phyloP scores from a whole-genome alignment of 2,329 filamentous ascomycete species.

The Dactylellina cionopaga region DNA sequence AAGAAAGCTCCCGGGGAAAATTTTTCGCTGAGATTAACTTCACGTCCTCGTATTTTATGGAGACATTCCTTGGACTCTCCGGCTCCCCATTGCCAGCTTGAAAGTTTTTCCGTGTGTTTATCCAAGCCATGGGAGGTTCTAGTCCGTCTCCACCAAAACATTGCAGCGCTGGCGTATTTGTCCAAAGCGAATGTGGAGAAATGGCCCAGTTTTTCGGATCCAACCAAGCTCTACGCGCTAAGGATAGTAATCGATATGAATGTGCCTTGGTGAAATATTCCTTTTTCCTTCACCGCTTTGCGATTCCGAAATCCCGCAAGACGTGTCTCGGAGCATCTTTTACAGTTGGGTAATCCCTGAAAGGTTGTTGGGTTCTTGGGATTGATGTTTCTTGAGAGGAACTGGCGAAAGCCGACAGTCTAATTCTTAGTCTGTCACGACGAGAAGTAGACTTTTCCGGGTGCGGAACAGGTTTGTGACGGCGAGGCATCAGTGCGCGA shows the following conservation, averaged over 20 bases:
- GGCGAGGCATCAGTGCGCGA: conserved; percentile 49
- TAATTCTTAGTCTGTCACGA: conserved; percentile 8
- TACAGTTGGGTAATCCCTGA: conserved; percentile 26
- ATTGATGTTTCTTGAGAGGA: neutral
- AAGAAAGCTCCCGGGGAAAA: neutral
- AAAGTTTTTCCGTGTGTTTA: conserved; percentile 53
- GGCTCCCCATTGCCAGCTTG: conserved; percentile 19
- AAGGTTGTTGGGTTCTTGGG: conserved; percentile 16
- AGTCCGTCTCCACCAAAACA: conserved; percentile 33
- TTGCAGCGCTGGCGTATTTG: conserved; percentile 35
- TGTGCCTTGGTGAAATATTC: conserved; percentile 41
- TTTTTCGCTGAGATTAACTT: conserved; percentile 8
- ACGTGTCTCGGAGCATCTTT: conserved; percentile 52
- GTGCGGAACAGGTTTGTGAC: conserved; percentile 31
- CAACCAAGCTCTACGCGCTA: conserved; percentile 13
- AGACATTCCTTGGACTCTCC: conserved; percentile 15
- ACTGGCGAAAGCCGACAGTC: conserved; percentile 45
- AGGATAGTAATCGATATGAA: conserved; percentile 34
- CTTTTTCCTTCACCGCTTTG: conserved; percentile 48
- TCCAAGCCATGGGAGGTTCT: conserved; percentile 33
- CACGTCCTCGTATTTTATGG: conserved; percentile 47
- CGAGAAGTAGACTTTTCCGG: conserved; percentile 6
- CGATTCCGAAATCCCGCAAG: conserved; percentile 53
- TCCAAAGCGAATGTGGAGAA: conserved; percentile 33
- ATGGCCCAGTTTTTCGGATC: conserved; percentile 24